Evolutionary conservation across 257 asterid genomes (phyloP), one percentile per base, ranked within the genome.

Genomic region (Linaria vulgaris): DNA sequence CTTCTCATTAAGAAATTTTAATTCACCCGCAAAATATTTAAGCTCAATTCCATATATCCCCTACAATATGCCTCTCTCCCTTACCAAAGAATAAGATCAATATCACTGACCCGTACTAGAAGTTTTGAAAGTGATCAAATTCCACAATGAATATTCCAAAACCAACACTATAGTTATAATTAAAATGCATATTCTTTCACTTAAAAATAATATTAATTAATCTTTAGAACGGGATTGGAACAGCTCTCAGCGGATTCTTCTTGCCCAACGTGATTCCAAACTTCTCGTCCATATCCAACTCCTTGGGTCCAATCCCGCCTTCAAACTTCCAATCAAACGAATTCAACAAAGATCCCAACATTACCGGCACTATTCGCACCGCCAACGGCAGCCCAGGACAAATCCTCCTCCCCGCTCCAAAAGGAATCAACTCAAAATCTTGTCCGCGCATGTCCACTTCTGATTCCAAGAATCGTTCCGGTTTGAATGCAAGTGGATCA

Each of bases 351-450:
- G 91, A 82, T 3, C 95, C 96, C 34, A 89, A 50, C 77, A 87
- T 83, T 1, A 76, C 75, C 3, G 81, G 86, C 67, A 89, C 70
- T 75, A 77, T 78, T 39, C 81, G 30, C 11, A 73, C 69, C 0
- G 85, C 95, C 68, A 85, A 37, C 1, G 94, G 78, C 74, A 84
- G 51, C 7, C 94, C 95, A 0, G 90, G 94, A 75, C 94, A 89
- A 15, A 89, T 87, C 69, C 95, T 75, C 13, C 97, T 30, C 20
- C 97, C 94, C 1, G 83, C 87, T 1, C 97, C 94, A 37, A 89
- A 89, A 3, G 97, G 91, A 44, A 86, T 79, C 50, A 89, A 68
- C 75, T 87, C 91, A 55, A 83, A 84, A 62, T 87, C 81, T 16
- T 70, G 56, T n/a, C 94, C 95, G 9, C 77, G 51, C 69, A 83